Base-by-base conservation (phyloP, 768 basidiomycete genomes). In the Pleurotus giganteus region DNA sequence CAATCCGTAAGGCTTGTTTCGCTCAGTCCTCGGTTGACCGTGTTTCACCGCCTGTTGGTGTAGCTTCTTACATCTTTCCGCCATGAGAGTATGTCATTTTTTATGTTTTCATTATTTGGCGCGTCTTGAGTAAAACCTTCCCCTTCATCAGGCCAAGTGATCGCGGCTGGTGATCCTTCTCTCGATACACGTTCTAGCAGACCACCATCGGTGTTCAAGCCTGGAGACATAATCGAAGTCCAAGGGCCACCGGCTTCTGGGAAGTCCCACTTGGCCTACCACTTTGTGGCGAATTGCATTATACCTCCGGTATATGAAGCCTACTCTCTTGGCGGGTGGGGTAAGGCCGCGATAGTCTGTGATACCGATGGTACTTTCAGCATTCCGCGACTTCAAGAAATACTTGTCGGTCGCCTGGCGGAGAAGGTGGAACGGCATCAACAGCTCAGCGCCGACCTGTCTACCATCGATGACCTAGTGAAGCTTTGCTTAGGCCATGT, bases 261-360 rank as follows among this genome's bases (percentile, higher is more conserved):
- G 26, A 94, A 94, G 70, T 86, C 88, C 2, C 86, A 88, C 58
- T 70, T 94, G n/a, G 69, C 91, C 24, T 87, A 87, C 64, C 78
- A 81, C 63, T 66, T 91, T 46, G 65, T 89, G 24, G 68, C 82
- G 11, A 76, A 74, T 19, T 84, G 86, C 60, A 72, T 91, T 53
- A 67, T 82, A 9, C 88, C 89, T 19, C 34, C 59, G 28, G 59
- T 58, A 21, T 58, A 71, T 57, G 46, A 61, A 34, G 66, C 63
- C 26, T 55, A 71, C 32, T 43, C 52, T 11, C 55, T 84, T n/a
- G 79, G 74, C 36, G 87, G 87, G 24, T 85, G 85, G 78, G 77
- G 74, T 41, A 86, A 84, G 65, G 76, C 76, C 55, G 89, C 83
- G 17, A 71, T 88, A 26, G 69, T 93, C 53, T 76, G 86, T 57